Evolutionary conservation across 768 basidiomycete species (phyloP).

Genomic region (Serpula lacrymans): DNA sequence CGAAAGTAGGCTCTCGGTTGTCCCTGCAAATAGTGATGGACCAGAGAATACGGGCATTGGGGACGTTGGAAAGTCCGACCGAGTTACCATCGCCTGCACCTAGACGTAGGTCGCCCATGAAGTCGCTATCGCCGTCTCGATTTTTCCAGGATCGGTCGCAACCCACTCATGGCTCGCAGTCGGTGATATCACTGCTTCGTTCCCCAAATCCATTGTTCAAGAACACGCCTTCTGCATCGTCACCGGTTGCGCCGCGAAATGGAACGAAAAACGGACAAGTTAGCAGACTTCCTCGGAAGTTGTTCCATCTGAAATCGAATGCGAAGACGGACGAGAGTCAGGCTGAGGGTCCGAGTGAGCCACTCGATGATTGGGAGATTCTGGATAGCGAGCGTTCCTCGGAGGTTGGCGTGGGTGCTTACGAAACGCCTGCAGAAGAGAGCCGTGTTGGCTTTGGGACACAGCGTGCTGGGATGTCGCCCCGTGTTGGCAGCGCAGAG

Average conservation of each 20-base stretch:
- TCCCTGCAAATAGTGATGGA: conserved; percentile 31
- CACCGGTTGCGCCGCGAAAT: conserved; percentile 19
- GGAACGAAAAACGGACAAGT: conserved; percentile 25
- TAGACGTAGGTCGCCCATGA: conserved; percentile 28
- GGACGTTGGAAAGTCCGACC: too few species aligned
- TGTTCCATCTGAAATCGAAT: conserved; percentile 33
- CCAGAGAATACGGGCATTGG: too few species aligned
- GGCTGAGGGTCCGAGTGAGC: conserved; percentile 29
- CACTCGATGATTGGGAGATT: conserved; percentile 30
- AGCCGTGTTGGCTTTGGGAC: too few species aligned
- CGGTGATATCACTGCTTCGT: conserved; percentile 29
- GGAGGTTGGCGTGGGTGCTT: too few species aligned
- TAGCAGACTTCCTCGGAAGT: conserved; percentile 27
- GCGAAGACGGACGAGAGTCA: too few species aligned
- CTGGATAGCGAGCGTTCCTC: conserved; percentile 27
- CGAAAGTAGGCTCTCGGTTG: conserved; percentile 31
- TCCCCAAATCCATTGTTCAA: conserved; percentile 33
- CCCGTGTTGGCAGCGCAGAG: too few species aligned
- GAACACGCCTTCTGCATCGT: conserved; percentile 28
- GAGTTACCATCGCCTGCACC: conserved; percentile 30
- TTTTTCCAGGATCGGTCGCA: conserved; percentile 28
- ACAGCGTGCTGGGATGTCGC: too few species aligned
- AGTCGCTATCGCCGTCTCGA: conserved; percentile 28
- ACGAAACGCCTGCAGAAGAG: too few species aligned
- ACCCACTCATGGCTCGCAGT: conserved; percentile 31